Base-by-base conservation (phyloP, 495 filamentous ascomycete species). In the Penicillium silybi region DNA sequence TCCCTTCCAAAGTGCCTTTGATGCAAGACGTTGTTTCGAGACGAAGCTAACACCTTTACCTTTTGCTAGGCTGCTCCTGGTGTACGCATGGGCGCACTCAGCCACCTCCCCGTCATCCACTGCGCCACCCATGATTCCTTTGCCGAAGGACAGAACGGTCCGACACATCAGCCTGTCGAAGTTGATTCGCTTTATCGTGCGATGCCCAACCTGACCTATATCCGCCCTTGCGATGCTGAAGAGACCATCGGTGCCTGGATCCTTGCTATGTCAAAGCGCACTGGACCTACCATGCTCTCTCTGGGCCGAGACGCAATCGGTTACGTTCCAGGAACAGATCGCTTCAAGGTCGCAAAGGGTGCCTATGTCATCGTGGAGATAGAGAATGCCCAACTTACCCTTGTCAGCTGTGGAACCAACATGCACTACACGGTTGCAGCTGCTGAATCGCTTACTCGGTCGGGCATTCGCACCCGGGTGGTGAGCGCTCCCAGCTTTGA, bases 81-180 rank as follows among this genome's bases (percentile, higher is more conserved):
- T n/a, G 62, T 80, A 13, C 69, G 78, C 29, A 79, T 81, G 73
- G 73, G 71, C 13, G 76, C 78, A 9, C 63, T 81, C 1, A 67
- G 71, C 38, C 48, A 64, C n/a, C 69, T 80, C 20, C 74, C 70
- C 32, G 56, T 61, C 8, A 77, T 81, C 53, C 76, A 80, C 55
- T 61, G 73, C 32, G 78, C 76, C 1, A 81, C 78, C 0, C 78
- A 80, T 61, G 74, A 81, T 64, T 66, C 59, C 9, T 72, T 81
- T 42, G 75, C 66, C 15, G 66, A 59, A 7, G 78, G 76, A 29
- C 68, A 81, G 57, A 70, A 80, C 52, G 77, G 77, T 2, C 78
- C 74, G 0, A 81, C 77, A 3, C 76, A 81, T 59, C 77, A 81
- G 52, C 77, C 77, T 1, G 63, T 81, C 27, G 77, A 73, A 44